Evolutionary conservation across 495 filamentous ascomycete species (phyloP).

Genomic region (Barbatosphaeria neglecta): DNA sequence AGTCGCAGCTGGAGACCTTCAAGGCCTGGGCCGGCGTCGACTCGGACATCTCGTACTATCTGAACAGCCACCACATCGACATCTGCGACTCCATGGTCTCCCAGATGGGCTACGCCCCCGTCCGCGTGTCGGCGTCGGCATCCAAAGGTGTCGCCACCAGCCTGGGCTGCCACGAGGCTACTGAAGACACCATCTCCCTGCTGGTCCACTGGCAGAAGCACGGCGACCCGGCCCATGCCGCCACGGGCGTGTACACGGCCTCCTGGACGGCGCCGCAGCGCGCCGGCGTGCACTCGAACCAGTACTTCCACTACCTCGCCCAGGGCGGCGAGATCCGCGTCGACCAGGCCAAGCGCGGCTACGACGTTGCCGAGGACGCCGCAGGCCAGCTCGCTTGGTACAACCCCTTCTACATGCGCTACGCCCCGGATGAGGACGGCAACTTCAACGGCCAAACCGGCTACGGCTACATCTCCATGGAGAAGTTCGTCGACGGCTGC

Average conservation of each 20-base stretch:
- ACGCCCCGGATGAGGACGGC: conserved; percentile 88
- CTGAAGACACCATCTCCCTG: conserved; percentile 88
- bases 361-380: conserved; percentile 80
- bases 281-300: conserved; percentile 86
- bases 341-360: conserved; percentile 89
- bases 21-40: conserved; percentile 89
- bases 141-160: conserved; percentile 55
- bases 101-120: conserved; percentile 53
- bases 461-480: conserved; percentile 87
- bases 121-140: conserved; percentile 66
- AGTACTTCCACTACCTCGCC: conserved; percentile 92
- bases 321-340: conserved; percentile 73
- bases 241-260: conserved; percentile 87
- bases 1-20: conserved; percentile 87
- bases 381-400: conserved; percentile 61
- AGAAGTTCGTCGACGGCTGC: conserved; percentile 90
- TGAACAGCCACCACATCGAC: conserved; percentile 90
- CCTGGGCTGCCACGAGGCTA: conserved; percentile 68
- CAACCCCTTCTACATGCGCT: conserved; percentile 96
- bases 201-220: conserved; percentile 79
- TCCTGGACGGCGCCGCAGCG: conserved; percentile 89
- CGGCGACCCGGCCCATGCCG: conserved; percentile 50
- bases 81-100: conserved; percentile 83
- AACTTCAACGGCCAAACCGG: conserved; percentile 87
- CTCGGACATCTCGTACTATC: conserved; percentile 87